Base-by-base conservation (phyloP, 768 basidiomycete species). In the Lentinula detonsa region DNA sequence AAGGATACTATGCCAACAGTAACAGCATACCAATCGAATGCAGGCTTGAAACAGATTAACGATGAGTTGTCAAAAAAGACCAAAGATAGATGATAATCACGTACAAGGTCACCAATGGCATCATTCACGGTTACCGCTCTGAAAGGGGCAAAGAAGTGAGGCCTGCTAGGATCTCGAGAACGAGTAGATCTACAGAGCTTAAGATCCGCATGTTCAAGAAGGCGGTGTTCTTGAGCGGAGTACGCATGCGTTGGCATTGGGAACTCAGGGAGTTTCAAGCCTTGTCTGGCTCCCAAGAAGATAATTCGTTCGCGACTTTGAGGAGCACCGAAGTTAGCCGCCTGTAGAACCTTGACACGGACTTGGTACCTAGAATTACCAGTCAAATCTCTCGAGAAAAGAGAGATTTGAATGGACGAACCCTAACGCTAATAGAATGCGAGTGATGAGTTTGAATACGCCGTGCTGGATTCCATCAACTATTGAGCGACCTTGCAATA, bases 261-360 rank as follows among this genome's bases (percentile, higher is more conserved):
- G 65, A 84, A 87, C 9, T 81, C 72, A 0, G 90, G 90, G 15
- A 89, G 68, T 18, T 77, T 67, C 2, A 83, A 57, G 33, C 84
- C 87, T 7, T 79, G 78, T 57, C 78, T 82, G 4, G 88, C 85
- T 28, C 81, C 88, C 77, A 80, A 81, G 68, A 91, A 85, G 49
- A 92, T 87, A 11, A 91, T 79, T 16, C 90, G 78, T 31, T 76
- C 72, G 8, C 90, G 83, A 50, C 78, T 75, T 72, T 92, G 90
- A 16, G 90, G 88, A 21, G 81, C 79, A 31, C 90, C 90, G 70
- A 90, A 90, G 39, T 85, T 84, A 0, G 79, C 84, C 23, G 89
- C 86, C 66, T 92, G 87, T 0, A 91, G 73, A 15, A 86, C 72
- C n/a, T 79, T 81, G 71, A 81, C 84, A 18, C 76, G 81, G 2